A percentile compares a stretch with the other conserved stretches of the same genome.
These are phyloP conservation scores for Durusdinium trenchii DNA, from an alignment of 73 alveolate genomes.

Conservation along the genomic window DNA sequence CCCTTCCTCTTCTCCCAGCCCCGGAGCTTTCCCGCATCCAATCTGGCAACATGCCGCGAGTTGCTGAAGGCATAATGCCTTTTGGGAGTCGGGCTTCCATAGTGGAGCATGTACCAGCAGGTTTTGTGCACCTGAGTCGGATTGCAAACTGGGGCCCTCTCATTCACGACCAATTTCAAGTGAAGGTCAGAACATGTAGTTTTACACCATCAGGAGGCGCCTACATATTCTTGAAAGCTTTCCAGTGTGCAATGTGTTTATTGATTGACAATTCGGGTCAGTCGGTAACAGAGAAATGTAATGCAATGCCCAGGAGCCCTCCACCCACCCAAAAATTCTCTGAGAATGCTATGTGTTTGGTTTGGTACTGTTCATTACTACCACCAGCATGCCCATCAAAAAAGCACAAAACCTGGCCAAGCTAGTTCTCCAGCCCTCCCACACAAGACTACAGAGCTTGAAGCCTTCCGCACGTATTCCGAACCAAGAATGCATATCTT, in stretches of 20 bases:
- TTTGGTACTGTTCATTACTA: neutral
- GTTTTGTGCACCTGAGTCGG: neutral
- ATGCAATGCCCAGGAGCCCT: neutral
- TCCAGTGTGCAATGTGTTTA: neutral
- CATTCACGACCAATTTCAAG: too few species aligned
- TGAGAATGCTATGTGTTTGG: neutral
- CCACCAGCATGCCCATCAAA: neutral
- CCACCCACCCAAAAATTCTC: too few species aligned
- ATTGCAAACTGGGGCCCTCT: neutral
- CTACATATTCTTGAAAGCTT: too few species aligned
- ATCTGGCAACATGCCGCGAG: neutral
- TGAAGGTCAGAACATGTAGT: neutral
- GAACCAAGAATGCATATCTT: too few species aligned
- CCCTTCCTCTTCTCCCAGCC: neutral
- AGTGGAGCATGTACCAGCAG: slow-evolving; percentile 26
- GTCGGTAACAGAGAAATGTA: neutral
- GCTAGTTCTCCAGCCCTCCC: neutral
- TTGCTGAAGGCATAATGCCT: neutral
- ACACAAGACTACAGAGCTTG: neutral
- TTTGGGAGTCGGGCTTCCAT: slow-evolving; percentile 16
- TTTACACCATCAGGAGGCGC: neutral
- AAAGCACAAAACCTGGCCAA: neutral
- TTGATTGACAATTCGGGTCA: too few species aligned
- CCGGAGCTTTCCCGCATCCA: neutral
- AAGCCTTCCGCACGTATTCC: neutral